phyloP scores from a whole-genome alignment of 176 grass and related monocot species.

The Juncus effusus region DNA sequence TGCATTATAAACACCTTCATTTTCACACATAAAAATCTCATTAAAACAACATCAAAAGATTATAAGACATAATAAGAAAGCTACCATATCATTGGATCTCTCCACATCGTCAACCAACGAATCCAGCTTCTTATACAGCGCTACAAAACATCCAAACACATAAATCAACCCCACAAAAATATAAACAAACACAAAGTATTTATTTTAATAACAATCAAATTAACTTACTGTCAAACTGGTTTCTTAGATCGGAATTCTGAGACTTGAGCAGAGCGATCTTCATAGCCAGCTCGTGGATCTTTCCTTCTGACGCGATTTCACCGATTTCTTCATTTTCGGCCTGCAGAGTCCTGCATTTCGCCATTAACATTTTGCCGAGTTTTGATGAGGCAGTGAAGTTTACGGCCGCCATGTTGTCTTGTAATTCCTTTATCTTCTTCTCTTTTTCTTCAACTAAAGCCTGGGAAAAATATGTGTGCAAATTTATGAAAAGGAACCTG shows the following conservation, averaged over 20 bases:
- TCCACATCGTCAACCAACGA: conserved; percentile 77
- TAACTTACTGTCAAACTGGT: conserved; percentile 77
- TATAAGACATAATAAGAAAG: neutral
- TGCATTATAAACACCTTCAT: conserved; percentile 68
- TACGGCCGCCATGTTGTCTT: conserved; percentile 94
- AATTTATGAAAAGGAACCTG: no score
- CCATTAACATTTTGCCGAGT: conserved; percentile 91
- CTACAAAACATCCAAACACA: conserved; percentile 36
- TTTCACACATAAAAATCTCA: neutral
- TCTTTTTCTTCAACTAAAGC: conserved; percentile 93
- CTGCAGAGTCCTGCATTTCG: conserved; percentile 91
- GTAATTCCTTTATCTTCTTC: conserved; percentile 97
- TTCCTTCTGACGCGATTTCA: conserved; percentile 99
- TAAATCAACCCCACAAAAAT: conserved; percentile 17
- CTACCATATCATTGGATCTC: conserved; percentile 98
- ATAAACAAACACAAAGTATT: no score
- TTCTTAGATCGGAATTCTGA: conserved; percentile 84
- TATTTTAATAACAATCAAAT: neutral
- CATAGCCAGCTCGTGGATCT: conserved; percentile 99
- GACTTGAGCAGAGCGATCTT: conserved; percentile 92
- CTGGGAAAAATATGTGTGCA: conserved; percentile 23
- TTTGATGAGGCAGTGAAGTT: conserved; percentile 97
- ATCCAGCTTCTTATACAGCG: conserved; percentile 87
- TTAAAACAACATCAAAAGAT: neutral
- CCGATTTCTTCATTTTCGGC: conserved; percentile 99